Conservation (phyloP, 257 asterid species). For the Solanum tarijense region DNA sequence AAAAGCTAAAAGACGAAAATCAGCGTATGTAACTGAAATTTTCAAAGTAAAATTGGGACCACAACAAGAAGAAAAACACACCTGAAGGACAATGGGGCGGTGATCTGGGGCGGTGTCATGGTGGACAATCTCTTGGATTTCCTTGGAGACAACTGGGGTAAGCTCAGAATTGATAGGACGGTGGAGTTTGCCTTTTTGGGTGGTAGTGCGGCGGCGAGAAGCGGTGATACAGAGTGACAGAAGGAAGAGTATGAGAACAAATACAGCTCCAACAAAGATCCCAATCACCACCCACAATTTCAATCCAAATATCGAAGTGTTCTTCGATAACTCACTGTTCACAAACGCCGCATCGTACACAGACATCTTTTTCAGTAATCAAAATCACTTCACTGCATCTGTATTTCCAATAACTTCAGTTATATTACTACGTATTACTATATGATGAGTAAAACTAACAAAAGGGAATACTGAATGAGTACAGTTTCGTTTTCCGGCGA, state of each 20-base stretch:
- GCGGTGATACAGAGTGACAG: constrained; percentile 78
- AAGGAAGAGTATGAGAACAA: constrained; percentile 63
- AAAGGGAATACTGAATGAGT: neutral
- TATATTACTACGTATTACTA: neutral
- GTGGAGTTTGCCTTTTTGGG: constrained; percentile 11
- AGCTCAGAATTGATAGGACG: constrained; percentile 25
- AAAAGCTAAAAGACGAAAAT: neutral
- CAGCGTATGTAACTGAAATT: neutral
- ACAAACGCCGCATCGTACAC: constrained; percentile 51
- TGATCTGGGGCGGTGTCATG: constrained; percentile 58
- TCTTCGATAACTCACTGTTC: constrained; percentile 58
- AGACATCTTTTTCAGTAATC: constrained; percentile 34
- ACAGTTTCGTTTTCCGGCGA: neutral
- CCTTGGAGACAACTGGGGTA: constrained; percentile 67
- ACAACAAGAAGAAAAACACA: neutral
- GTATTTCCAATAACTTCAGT: neutral
- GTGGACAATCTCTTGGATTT: constrained; percentile 58
- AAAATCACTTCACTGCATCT: neutral
- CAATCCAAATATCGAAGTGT: constrained; percentile 72
- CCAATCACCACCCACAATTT: constrained; percentile 86
- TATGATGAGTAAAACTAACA: neutral
- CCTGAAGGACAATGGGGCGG: constrained; percentile 51
- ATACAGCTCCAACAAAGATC: constrained; percentile 66
- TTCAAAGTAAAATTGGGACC: neutral
- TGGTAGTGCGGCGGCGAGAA: constrained; percentile 46